Conservation (phyloP, 2,329 filamentous ascomycete genomes). For the Fulvia fulva region DNA sequence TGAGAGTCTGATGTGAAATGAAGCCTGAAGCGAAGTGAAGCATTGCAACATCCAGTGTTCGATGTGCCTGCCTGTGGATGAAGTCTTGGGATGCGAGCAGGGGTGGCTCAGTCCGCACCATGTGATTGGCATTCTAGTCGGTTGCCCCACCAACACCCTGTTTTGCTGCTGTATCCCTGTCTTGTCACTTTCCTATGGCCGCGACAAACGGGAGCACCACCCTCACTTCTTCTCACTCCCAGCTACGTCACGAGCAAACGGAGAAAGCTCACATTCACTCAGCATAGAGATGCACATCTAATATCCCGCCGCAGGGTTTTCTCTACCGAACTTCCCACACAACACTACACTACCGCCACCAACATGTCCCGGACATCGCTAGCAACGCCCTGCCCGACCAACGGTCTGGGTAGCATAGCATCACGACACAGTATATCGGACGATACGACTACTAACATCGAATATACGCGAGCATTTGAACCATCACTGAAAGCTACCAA, state of each 20-base stretch:
- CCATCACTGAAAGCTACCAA: constrained; percentile 27
- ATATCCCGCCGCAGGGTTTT: background rate
- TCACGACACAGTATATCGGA: constrained; percentile 12
- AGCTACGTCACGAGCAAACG: background rate
- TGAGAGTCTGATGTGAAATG: too few species aligned
- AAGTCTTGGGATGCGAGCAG: too few species aligned
- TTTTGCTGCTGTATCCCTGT: too few species aligned
- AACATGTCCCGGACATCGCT: constrained; percentile 25
- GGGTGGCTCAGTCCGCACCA: too few species aligned
- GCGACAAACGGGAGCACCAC: background rate
- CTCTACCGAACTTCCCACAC: background rate
- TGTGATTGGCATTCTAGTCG: too few species aligned
- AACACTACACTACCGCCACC: background rate
- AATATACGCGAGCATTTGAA: constrained; percentile 32
- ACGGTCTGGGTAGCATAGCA: constrained; percentile 8
- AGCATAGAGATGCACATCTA: background rate
- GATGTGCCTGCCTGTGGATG: too few species aligned
- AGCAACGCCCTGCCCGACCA: constrained; percentile 27
- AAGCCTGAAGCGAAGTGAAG: too few species aligned
- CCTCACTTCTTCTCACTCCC: background rate
- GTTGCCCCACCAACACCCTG: background rate
- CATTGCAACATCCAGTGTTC: too few species aligned
- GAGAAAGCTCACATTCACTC: background rate
- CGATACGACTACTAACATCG: constrained; percentile 30
- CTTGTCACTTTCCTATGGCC: background rate